Evolutionary conservation across 2,329 filamentous ascomycete genomes (phyloP), one percentile per base, ranked within the genome.

Genomic region (Neofusicoccum ribis): DNA sequence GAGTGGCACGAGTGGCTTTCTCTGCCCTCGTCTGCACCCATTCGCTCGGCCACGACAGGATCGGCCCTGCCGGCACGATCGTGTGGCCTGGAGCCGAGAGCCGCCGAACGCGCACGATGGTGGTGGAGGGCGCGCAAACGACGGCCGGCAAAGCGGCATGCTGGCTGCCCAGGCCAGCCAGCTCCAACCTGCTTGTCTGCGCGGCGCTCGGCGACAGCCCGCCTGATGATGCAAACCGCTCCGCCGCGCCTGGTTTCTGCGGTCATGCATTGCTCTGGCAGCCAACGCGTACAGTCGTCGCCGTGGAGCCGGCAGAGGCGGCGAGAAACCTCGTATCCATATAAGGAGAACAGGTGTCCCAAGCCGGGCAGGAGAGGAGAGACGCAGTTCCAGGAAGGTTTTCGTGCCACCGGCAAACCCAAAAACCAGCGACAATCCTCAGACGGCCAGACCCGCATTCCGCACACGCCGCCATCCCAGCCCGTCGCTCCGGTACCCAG

Each of bases 141-240:
- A 56, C 23, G 36, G 52, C 37, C 37, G 52, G 52, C 31, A 56
- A 56, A 43, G 52, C 51, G 51, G 51, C 50, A 52, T 36, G 49
- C 50, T 39, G 15, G 14, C 23, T 31, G 23, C 20, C 47, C 47
- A 31, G 47, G 47, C 47, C 23, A 34, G 20, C 47, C 52, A 58
- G 12, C 52, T 14, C 17, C 51, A 54, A 17, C 51, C 51, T 43
- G 51, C 9, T 43, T 56, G n/a, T 11, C 9, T 56, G 37, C 52
- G 51, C 51, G 41, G 51, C 23, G 51, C 51, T 43, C 51, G 51
- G 51, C 51, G 37, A n/a, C 51, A 37, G 37, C 37, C 51, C 51
- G 52, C 54, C 54, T 59, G 54, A 59, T 59, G 54, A 59, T 59
- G 54, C 54, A 59, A 59, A 46, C 54, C 34, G 54, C 52, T 56